Evolutionary conservation across 257 asterid genomes (phyloP), one percentile per base, ranked within the genome.

Genomic region (Fraxinus anomala): DNA sequence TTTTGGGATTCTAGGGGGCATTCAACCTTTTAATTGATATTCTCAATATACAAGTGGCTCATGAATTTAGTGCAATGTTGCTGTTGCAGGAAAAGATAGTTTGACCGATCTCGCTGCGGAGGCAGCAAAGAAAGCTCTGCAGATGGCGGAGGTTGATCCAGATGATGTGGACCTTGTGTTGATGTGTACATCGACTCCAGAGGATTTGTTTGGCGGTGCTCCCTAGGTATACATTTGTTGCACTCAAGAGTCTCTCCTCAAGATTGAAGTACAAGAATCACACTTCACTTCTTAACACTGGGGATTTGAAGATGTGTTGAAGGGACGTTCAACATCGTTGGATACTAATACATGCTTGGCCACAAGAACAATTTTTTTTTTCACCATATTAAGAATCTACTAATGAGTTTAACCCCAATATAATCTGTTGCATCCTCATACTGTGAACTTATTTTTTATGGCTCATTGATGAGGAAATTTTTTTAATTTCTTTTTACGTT

Each of bases 101-200:
- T 85, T 94, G 82, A 88, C 85, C 4, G 87, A 68, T 73, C 87
- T 94, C 28, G 93, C 93, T 75, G 86, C 82, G 61, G 97, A 92
- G 84, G 97, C 97, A 12, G 90, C 94, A 67, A 82, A 77, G 84
- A 91, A 89, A 87, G 98, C 98, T 88, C 97, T 94, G 72, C 80
- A 91, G 82, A 94, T 94, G 98, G 98, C 98, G 3, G 81, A 87
- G 83, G 97, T 94, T 66, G 94, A 89, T 39, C 91, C 97, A 44
- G 79, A 80, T 68, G 97, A 91, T 4, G 93, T 94, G 59, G 96
- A 94, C 84, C 97, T 92, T 73, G 83, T 94, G 39, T 80, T 94
- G 76, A 51, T 94, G 84, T 92, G 97, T 75, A 91, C 96, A 74
- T 94, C 98, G n/a, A 94, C 97, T 56, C 98, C 97, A 1, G 98